A percentile compares a stretch with the other conserved stretches of the same genome.
These are phyloP conservation scores for Pseudopyricularia cyperi DNA, from an alignment of 2,329 filamentous ascomycete genomes.

Conservation along the genomic window DNA sequence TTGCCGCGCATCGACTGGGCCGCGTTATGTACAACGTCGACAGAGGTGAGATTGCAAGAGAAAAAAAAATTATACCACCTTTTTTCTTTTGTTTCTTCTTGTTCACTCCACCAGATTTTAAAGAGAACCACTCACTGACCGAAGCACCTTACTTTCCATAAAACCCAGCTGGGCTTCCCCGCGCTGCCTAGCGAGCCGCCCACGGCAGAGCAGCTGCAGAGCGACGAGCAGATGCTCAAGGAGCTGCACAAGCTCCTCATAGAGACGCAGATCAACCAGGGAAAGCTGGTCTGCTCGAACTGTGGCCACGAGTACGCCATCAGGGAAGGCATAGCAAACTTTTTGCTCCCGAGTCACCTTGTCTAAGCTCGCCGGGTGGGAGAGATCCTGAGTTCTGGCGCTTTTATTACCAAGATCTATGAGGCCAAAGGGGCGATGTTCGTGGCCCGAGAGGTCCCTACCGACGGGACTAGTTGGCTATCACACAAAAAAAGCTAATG, in stretches of 20 bases:
- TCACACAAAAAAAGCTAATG: neutral
- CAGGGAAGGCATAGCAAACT: conserved; percentile 94
- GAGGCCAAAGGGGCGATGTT: neutral
- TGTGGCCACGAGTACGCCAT: conserved; percentile 85
- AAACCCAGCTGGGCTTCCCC: conserved; percentile 61
- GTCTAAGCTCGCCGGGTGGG: too few relatives aligned
- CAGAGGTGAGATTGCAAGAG: conserved; percentile 67
- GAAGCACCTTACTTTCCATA: neutral
- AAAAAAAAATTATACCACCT: neutral
- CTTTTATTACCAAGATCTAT: too few relatives aligned
- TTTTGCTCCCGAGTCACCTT: conserved; percentile 83
- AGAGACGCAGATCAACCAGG: conserved; percentile 81
- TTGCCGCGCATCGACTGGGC: conserved; percentile 82
- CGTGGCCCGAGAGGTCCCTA: neutral
- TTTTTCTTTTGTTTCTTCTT: neutral
- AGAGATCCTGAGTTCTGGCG: too few relatives aligned
- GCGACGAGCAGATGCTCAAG: conserved; percentile 55
- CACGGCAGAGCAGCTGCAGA: conserved; percentile 45
- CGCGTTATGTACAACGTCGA: conserved; percentile 60
- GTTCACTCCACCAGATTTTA: neutral
- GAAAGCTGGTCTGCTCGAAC: conserved; percentile 78
- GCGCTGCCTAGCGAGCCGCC: conserved; percentile 53
- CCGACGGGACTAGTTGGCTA: neutral
- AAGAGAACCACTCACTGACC: neutral
- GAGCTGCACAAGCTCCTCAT: conserved; percentile 74